These are phyloP conservation scores for Solanum chilense DNA, from an alignment of 257 asterid genomes.

Conservation along the genomic window DNA sequence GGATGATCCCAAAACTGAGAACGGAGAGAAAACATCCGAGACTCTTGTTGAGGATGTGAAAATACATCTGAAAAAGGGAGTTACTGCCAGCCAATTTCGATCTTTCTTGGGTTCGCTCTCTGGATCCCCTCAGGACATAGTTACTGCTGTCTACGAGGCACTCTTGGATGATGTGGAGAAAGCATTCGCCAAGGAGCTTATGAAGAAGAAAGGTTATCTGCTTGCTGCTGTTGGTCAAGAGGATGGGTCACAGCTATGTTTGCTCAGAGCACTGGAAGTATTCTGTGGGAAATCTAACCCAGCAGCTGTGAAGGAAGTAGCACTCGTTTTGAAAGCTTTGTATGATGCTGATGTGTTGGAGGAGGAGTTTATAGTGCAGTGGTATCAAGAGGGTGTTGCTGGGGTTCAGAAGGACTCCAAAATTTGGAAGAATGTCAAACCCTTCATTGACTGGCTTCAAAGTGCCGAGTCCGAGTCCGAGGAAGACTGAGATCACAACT, in stretches of 20 bases:
- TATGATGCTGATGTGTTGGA: constrained; percentile 14
- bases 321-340: constrained; percentile 7
- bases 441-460: constrained; percentile 18
- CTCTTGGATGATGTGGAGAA: constrained; percentile 11
- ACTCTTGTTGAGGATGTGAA: constrained; percentile 5
- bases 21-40: neutral
- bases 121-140: constrained; percentile 5
- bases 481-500: constrained; percentile 1
- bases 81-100: neutral
- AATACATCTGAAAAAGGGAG: constrained; percentile 5
- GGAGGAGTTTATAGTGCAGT: constrained; percentile 10
- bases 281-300: constrained; percentile 6
- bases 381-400: constrained; percentile 7
- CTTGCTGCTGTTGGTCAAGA: constrained; percentile 6
- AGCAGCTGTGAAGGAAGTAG: constrained; percentile 12
- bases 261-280: constrained; percentile 4
- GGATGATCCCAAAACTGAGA: neutral
- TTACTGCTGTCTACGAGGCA: constrained; percentile 14
- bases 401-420: constrained; percentile 3
- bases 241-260: constrained; percentile 4
- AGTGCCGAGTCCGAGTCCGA: constrained; percentile 21
- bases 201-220: constrained; percentile 10
- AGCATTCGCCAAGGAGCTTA: constrained; percentile 12
- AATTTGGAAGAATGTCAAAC: constrained; percentile 14
- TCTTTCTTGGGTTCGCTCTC: neutral